phyloP scores from a whole-genome alignment of 2,329 filamentous ascomycete species.

The Ascocoryne sarcoides region DNA sequence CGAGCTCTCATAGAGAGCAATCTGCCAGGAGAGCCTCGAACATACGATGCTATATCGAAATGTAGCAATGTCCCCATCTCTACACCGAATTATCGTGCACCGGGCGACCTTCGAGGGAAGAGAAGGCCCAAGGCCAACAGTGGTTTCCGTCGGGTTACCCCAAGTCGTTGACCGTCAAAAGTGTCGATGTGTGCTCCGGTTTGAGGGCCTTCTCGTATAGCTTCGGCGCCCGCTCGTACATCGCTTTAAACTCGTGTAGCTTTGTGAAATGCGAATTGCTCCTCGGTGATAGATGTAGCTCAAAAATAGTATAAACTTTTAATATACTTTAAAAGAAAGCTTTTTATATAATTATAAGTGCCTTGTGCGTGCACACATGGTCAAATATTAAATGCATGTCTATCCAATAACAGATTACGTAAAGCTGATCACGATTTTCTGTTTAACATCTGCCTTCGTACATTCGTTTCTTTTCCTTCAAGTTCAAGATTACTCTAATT shows the following conservation, averaged over 20 bases:
- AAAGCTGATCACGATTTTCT: no score
- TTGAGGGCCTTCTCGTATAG: no score
- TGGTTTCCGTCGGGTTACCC: slow-evolving; percentile 5
- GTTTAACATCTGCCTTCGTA: no score
- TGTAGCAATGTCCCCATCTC: slow-evolving; percentile 15
- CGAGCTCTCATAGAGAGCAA: slow-evolving; percentile 11
- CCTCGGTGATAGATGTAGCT: not conserved
- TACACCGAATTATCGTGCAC: slow-evolving; percentile 11
- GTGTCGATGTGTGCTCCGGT: not conserved
- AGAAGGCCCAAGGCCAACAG: slow-evolving; percentile 24
- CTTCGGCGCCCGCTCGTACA: no score
- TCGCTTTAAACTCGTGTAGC: not conserved
- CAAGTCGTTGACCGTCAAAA: not conserved
- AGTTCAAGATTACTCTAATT: slow-evolving; percentile 1
- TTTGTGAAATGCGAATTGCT: not conserved
- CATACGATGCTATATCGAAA: slow-evolving; percentile 22
- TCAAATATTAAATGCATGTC: no score
- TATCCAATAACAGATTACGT: no score
- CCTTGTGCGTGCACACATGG: no score
- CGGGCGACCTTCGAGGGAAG: slow-evolving; percentile 23
- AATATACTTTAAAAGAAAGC: not conserved
- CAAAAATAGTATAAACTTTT: not conserved
- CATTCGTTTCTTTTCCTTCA: no score
- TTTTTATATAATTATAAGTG: no score
- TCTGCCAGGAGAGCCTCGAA: slow-evolving; percentile 16